Evolutionary conservation across 2,329 filamentous ascomycete genomes (phyloP).

Genomic region (Monosporascus sp.): DNA sequence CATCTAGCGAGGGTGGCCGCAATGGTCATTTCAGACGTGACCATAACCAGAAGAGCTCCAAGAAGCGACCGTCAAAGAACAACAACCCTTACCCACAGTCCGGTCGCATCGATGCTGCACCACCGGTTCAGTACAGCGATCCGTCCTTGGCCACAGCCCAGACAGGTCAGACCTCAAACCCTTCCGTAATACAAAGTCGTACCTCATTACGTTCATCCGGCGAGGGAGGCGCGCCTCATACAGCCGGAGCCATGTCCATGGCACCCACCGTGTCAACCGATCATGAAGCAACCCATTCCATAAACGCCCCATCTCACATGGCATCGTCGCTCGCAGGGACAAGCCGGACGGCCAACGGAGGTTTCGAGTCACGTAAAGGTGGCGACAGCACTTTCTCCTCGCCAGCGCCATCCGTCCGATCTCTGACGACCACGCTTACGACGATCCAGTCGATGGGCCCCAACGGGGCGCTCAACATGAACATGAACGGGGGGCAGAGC

Average conservation of each 20-base stretch:
- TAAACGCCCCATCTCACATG: slow-evolving; percentile 69
- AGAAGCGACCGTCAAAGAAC: slow-evolving; percentile 59
- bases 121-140: slow-evolving; percentile 37
- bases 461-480: slow-evolving; percentile 36
- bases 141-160: slow-evolving; percentile 51
- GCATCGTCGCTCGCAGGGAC: slow-evolving; percentile 66
- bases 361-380: slow-evolving; percentile 62
- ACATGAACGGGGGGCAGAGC: slow-evolving; percentile 31
- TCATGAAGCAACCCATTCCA: slow-evolving; percentile 67
- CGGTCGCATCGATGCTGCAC: slow-evolving; percentile 45
- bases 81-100: slow-evolving; percentile 94
- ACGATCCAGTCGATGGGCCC: slow-evolving; percentile 74
- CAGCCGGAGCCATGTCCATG: slow-evolving; percentile 64
- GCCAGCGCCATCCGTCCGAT: slow-evolving; percentile 73
- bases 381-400: slow-evolving; percentile 76
- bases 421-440: slow-evolving; percentile 76
- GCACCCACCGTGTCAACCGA: slow-evolving; percentile 82
- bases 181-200: slow-evolving; percentile 51
- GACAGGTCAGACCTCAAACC: slow-evolving; percentile 42
- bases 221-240: slow-evolving; percentile 52
- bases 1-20: slow-evolving; percentile 46
- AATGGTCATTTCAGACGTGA: slow-evolving; percentile 36
- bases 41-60: slow-evolving; percentile 34
- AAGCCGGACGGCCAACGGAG: slow-evolving; percentile 61
- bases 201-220: slow-evolving; percentile 56